Evolutionary conservation across 352 stramenopile genomes (phyloP).

Genomic region (Elongisporangium anandrum): DNA sequence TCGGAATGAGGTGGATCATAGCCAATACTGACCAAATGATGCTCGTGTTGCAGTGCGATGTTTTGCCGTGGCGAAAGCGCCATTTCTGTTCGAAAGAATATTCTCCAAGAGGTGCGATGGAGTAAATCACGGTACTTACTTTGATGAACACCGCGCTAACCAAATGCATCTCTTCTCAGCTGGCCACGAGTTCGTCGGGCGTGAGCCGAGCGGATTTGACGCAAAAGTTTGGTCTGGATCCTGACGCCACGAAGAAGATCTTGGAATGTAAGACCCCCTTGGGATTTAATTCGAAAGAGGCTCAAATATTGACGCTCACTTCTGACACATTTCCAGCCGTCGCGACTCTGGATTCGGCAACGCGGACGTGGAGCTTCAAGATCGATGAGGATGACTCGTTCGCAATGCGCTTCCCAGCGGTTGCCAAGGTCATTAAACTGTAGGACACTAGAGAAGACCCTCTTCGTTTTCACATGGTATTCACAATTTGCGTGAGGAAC

Average conservation of each 20-base stretch:
- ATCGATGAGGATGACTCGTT: slow-evolving; percentile 43
- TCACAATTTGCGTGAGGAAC: too few relatives aligned
- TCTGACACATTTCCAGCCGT: slow-evolving; percentile 26
- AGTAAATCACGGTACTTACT: too few relatives aligned
- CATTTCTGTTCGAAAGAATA: slow-evolving; percentile 30
- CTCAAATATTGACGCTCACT: too few relatives aligned
- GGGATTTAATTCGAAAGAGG: too few relatives aligned
- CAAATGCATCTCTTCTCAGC: slow-evolving; percentile 7
- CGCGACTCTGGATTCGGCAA: slow-evolving; percentile 31
- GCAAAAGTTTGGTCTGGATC: slow-evolving; percentile 33
- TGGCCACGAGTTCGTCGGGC: slow-evolving; percentile 27
- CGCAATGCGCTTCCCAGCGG: slow-evolving; percentile 36
- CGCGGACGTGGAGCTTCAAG: slow-evolving; percentile 53
- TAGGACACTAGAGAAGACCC: slow-evolving; percentile 10
- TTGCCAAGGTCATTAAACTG: slow-evolving; percentile 45
- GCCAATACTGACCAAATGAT: neutral
- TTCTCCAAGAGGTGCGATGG: slow-evolving; percentile 43
- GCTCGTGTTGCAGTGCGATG: slow-evolving; percentile 14
- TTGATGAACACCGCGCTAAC: too few relatives aligned
- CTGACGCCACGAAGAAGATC: slow-evolving; percentile 38
- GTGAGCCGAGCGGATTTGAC: slow-evolving; percentile 44
- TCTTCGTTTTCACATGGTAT: too few relatives aligned
- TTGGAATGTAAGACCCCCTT: slow-evolving; percentile 38
- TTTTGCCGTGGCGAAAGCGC: slow-evolving; percentile 27
- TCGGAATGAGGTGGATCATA: neutral